These are phyloP conservation scores for Zygoascus biomembranicola DNA, from an alignment of 805 yeast species.

Conservation along the genomic window DNA sequence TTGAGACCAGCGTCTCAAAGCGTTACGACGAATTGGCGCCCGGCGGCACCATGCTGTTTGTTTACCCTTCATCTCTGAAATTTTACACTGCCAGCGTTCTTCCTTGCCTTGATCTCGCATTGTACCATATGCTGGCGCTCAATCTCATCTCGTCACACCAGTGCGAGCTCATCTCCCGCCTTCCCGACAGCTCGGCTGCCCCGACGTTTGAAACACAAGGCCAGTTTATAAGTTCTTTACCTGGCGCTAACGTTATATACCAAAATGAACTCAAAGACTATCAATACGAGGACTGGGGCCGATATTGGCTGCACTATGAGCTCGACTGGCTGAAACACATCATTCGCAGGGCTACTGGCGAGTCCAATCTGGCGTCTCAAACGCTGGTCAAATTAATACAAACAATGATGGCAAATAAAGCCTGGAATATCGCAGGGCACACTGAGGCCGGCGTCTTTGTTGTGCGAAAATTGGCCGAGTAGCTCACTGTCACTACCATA, in stretches of 20 bases:
- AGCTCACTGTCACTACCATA: too few species aligned
- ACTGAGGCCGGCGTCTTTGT: slow-evolving; percentile 13
- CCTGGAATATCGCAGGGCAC: slow-evolving; percentile 4
- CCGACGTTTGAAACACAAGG: slow-evolving; percentile 11
- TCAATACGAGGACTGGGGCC: slow-evolving; percentile 16
- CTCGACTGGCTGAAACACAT: slow-evolving; percentile 15
- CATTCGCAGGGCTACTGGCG: slow-evolving; percentile 5
- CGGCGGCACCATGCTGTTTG: slow-evolving; percentile 18
- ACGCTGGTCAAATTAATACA: slow-evolving; percentile 7
- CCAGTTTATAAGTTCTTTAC: slow-evolving; percentile 2
- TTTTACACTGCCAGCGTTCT: slow-evolving; percentile 16
- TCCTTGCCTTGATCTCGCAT: slow-evolving; percentile 19
- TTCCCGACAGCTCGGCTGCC: slow-evolving; percentile 11
- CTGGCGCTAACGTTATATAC: slow-evolving; percentile 11
- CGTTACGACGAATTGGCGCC: slow-evolving; percentile 17
- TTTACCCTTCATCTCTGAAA: slow-evolving; percentile 17
- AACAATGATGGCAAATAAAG: slow-evolving; percentile 8
- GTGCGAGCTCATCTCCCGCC: slow-evolving; percentile 18
- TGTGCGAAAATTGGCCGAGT: slow-evolving; percentile 5
- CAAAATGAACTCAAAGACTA: slow-evolving; percentile 2
- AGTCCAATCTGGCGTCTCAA: slow-evolving; percentile 4
- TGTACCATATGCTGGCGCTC: slow-evolving; percentile 21
- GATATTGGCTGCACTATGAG: slow-evolving; percentile 18
- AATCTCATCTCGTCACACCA: slow-evolving; percentile 16
- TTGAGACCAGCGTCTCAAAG: slow-evolving; percentile 10